Evolutionary conservation across 192 early-diverging fungal species (phyloP).

Genomic region (Dissophora ornata): DNA sequence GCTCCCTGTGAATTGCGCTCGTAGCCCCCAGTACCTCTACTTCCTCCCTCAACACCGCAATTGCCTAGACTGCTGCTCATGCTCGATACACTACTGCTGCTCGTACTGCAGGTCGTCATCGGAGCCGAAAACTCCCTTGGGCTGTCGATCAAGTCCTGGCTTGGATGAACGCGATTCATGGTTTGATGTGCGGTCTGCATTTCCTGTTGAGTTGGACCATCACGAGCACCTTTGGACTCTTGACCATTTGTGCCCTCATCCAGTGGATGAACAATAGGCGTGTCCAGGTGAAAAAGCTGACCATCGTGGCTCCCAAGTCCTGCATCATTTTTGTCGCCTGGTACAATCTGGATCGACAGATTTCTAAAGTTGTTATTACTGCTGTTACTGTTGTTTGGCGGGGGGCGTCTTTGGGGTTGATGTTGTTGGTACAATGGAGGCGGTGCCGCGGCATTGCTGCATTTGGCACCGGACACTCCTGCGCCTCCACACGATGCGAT

Average conservation of each 20-base stretch:
- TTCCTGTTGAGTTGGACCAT: no score
- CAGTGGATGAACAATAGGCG: conserved; percentile 31
- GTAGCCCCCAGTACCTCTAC: no score
- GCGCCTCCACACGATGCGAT: conserved; percentile 1
- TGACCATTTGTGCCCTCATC: conserved; percentile 7
- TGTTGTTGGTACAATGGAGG: background rate
- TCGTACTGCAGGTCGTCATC: conserved; percentile 6
- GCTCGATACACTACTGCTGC: conserved; percentile 29
- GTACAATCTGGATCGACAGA: conserved; percentile 43
- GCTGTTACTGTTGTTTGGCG: background rate
- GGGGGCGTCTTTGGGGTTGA: background rate
- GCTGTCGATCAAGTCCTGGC: conserved; percentile 8
- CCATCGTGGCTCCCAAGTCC: conserved; percentile 10
- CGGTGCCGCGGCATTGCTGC: background rate
- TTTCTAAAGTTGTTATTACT: conserved; percentile 36
- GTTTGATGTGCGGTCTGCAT: conserved; percentile 35
- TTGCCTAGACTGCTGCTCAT: conserved; percentile 17
- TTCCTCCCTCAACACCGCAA: no score
- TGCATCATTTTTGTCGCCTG: background rate
- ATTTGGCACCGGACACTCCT: background rate
- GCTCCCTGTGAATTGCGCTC: background rate
- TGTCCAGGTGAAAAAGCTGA: conserved; percentile 16
- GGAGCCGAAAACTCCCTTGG: background rate
- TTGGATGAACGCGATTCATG: conserved; percentile 46
- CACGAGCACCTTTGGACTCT: background rate